Conservation (phyloP, 495 filamentous ascomycete genomes). For the Penicillium macrosclerotiorum region DNA sequence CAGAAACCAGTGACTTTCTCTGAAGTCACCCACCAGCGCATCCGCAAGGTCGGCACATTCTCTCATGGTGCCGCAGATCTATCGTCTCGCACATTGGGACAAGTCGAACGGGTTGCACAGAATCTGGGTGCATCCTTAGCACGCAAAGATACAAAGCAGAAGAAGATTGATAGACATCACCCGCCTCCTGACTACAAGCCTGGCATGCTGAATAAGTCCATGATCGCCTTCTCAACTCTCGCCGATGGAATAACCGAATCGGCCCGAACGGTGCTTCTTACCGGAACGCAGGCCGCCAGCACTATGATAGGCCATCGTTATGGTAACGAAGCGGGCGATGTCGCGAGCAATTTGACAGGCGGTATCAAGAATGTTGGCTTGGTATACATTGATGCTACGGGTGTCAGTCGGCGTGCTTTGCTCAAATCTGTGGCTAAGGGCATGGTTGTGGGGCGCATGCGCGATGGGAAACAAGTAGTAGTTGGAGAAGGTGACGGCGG, state of each 20-base stretch:
- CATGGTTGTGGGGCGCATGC: conserved; percentile 92
- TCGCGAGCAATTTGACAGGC: conserved; percentile 71
- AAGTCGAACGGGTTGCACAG: conserved; percentile 77
- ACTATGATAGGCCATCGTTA: conserved; percentile 81
- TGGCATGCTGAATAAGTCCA: conserved; percentile 85
- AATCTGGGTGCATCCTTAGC: conserved; percentile 77
- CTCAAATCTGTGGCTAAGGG: conserved; percentile 94
- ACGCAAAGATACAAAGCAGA: conserved; percentile 56
- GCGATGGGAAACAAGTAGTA: conserved; percentile 78
- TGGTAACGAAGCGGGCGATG: conserved; percentile 74
- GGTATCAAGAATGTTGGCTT: conserved; percentile 93
- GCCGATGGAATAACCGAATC: conserved; percentile 90
- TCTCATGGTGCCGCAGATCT: conserved; percentile 73
- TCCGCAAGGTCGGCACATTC: conserved; percentile 80
- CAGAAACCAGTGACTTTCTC: conserved; percentile 83
- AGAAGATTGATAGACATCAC: conserved; percentile 58
- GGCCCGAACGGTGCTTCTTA: conserved; percentile 69
- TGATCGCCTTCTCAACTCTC: conserved; percentile 96
- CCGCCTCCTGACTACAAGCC: conserved; percentile 71
- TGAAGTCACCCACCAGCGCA: conserved; percentile 76
- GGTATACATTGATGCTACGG: conserved; percentile 96
- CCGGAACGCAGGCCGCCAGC: conserved; percentile 71
- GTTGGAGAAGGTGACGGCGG: conserved; percentile 81
- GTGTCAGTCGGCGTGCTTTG: conserved; percentile 82
- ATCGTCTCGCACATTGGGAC: conserved; percentile 82